Conservation (phyloP, 495 filamentous ascomycete species). For the Letharia lupina region DNA sequence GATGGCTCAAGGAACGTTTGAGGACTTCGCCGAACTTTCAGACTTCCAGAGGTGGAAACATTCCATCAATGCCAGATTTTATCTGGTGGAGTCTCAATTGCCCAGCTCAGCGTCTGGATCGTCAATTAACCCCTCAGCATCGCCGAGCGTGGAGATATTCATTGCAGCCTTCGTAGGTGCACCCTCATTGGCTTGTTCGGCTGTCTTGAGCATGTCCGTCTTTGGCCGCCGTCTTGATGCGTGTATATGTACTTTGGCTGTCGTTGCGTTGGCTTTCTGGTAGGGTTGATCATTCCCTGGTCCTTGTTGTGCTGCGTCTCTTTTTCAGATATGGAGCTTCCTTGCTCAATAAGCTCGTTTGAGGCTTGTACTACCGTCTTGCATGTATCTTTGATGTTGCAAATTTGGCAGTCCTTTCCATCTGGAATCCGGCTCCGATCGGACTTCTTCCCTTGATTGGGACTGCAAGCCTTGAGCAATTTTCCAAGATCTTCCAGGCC, state of each 20-base stretch:
- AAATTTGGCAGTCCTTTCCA: background rate
- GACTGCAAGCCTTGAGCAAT: background rate
- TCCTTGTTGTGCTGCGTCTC: background rate
- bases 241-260: background rate
- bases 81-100: background rate
- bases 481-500: background rate
- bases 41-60: background rate
- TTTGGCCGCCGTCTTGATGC: background rate
- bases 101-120: background rate
- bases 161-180: background rate
- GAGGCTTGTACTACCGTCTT: background rate
- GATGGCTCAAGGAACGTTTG: background rate
- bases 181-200: background rate
- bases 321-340: no score
- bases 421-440: background rate
- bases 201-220: background rate
- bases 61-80: background rate
- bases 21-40: background rate
- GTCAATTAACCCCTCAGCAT: background rate
- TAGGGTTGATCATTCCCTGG: background rate
- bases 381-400: background rate
- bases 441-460: background rate
- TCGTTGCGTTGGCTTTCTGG: background rate
- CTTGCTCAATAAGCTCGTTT: background rate
- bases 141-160: background rate